Percentiles rank a stretch among this genome's conserved stretches.
phyloP scores from a whole-genome alignment of 768 basidiomycete species.

The Rhodotorula graminis region DNA sequence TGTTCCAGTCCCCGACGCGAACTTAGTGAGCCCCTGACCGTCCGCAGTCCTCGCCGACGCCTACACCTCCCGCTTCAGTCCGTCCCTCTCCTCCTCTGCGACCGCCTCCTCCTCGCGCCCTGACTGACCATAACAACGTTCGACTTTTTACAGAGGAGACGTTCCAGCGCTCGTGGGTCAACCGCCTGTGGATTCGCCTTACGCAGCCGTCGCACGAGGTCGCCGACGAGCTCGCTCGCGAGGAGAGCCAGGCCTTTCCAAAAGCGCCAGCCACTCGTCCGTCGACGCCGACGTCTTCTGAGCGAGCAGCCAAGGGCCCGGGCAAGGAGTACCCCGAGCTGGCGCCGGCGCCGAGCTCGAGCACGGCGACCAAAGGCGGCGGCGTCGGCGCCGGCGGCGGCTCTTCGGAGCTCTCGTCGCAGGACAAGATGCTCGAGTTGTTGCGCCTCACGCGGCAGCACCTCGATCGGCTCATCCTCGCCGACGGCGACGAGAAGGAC shows the following conservation, averaged over 20 bases:
- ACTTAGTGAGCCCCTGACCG: too few relatives aligned
- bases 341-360: too few relatives aligned
- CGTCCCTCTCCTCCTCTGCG: background rate
- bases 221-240: background rate
- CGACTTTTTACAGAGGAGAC: constrained; percentile 23
- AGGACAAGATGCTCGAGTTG: background rate
- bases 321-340: background rate
- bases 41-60: constrained; percentile 25
- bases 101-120: too few relatives aligned
- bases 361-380: background rate
- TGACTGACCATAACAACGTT: too few relatives aligned
- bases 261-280: background rate
- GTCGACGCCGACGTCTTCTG: background rate
- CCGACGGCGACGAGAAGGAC: constrained; percentile 10
- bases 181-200: background rate
- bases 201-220: background rate
- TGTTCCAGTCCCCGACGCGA: too few relatives aligned
- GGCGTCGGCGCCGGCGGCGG: too few relatives aligned
- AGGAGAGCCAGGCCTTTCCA: background rate
- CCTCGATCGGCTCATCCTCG: constrained; percentile 13
- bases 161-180: constrained; percentile 17
- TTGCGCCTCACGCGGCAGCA: background rate
- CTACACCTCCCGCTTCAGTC: constrained; percentile 14
- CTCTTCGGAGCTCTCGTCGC: background rate
- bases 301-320: background rate